Evolutionary conservation across 305 asterid genomes (phyloP).

Genomic region (Caryopteris hybrid): DNA sequence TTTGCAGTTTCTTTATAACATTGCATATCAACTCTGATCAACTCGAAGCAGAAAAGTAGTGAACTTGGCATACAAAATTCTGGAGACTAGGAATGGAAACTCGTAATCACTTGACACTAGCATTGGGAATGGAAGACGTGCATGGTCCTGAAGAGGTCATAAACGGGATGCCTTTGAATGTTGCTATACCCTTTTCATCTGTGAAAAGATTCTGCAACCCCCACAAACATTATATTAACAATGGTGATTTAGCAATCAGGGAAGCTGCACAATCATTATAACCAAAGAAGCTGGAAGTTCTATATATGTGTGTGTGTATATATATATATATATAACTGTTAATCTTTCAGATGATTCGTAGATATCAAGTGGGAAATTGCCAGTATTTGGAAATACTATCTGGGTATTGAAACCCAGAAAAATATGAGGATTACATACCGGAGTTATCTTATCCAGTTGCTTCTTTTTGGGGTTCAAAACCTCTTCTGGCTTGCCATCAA

Average conservation of each 20-base stretch:
- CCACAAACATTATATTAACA: background rate
- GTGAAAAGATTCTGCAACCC: slow-evolving; percentile 73
- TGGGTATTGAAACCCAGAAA: background rate
- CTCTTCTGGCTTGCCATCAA: slow-evolving; percentile 87
- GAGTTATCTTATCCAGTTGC: slow-evolving; percentile 58
- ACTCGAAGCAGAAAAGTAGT: no score
- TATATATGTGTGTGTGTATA: background rate
- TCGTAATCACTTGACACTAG: slow-evolving; percentile 52
- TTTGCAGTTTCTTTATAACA: background rate
- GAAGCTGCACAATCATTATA: background rate
- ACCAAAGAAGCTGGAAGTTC: no score
- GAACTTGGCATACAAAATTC: no score
- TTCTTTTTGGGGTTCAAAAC: slow-evolving; percentile 97
- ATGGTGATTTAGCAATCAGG: background rate
- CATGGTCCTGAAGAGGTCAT: slow-evolving; percentile 93
- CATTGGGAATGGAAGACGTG: slow-evolving; percentile 70
- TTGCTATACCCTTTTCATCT: slow-evolving; percentile 75
- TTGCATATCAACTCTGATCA: no score
- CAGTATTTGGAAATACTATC: background rate
- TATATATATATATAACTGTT: no score
- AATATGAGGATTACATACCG: slow-evolving; percentile 14
- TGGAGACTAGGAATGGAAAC: no score
- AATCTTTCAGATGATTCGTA: background rate
- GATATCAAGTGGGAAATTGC: background rate
- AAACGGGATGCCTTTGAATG: slow-evolving; percentile 81